phyloP scores from a whole-genome alignment of 192 early-diverging fungal genomes.

The Backusella tuberculispora region DNA sequence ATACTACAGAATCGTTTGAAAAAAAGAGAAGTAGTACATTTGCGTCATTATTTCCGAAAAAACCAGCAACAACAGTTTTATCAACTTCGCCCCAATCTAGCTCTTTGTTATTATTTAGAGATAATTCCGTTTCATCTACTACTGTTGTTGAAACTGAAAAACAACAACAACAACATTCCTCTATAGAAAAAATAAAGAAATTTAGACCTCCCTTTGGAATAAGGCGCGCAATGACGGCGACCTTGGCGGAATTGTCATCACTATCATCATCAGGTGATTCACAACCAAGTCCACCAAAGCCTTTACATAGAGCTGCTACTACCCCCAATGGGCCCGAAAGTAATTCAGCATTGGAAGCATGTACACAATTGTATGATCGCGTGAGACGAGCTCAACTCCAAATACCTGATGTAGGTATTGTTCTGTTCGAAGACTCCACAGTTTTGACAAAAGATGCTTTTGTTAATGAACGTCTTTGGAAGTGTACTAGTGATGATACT shows the following conservation, averaged over 20 bases:
- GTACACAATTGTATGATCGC: conserved; percentile 12
- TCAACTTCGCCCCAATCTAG: conserved; percentile 6
- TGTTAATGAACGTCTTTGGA: conserved; percentile 14
- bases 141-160: background rate
- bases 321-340: background rate
- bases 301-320: background rate
- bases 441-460: conserved; percentile 3
- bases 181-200: conserved; percentile 9
- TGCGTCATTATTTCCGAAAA: background rate
- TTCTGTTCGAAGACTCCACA: conserved; percentile 18
- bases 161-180: background rate
- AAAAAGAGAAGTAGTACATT: conserved; percentile 2
- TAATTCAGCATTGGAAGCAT: background rate
- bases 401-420: conserved; percentile 25
- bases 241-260: background rate
- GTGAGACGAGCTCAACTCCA: background rate
- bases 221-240: conserved; percentile 7
- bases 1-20: background rate
- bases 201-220: conserved; percentile 2
- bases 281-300: background rate
- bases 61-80: conserved; percentile 10
- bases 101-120: background rate
- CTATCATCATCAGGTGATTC: conserved; percentile 11
- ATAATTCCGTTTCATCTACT: background rate
- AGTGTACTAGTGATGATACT: conserved; percentile 17